phyloP scores from a whole-genome alignment of 2,329 filamentous ascomycete genomes.

The Didymella exigua region DNA sequence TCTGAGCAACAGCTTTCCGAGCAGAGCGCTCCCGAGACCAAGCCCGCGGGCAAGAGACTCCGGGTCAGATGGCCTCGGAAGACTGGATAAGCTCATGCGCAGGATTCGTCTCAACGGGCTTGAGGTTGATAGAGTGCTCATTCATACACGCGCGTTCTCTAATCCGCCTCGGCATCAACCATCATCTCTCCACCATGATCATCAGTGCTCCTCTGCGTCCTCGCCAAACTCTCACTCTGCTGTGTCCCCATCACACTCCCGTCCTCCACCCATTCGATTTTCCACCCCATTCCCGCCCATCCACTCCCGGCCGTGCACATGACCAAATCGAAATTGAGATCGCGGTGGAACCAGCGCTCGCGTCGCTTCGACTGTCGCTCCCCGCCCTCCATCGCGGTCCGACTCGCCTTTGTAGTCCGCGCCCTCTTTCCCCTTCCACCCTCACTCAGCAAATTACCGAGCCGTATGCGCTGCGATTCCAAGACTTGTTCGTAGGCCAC shows the following conservation, averaged over 20 bases:
- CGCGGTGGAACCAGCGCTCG: constrained; percentile 73
- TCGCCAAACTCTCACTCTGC: constrained; percentile 4
- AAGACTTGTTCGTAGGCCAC: constrained; percentile 75
- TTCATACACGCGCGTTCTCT: not conserved
- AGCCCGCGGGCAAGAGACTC: not conserved
- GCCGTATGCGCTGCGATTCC: constrained; percentile 67
- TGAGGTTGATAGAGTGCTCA: not conserved
- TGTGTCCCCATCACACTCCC: constrained; percentile 12
- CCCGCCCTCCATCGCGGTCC: constrained; percentile 78
- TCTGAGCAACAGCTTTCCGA: not conserved
- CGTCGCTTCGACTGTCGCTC: constrained; percentile 68
- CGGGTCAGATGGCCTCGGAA: not conserved
- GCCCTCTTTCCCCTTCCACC: constrained; percentile 63
- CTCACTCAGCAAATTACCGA: constrained; percentile 68
- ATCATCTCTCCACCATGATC: not conserved
- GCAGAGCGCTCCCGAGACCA: not conserved
- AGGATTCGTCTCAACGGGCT: not conserved
- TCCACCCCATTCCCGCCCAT: constrained; percentile 48
- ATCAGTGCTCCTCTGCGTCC: not conserved
- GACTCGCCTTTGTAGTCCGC: constrained; percentile 74
- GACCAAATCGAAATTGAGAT: constrained; percentile 65
- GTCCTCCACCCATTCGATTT: constrained; percentile 7
- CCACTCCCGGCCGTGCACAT: constrained; percentile 62
- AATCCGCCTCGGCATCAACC: not conserved
- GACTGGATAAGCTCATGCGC: not conserved